These are phyloP conservation scores for Microthyrium microscopicum DNA, from an alignment of 2,329 filamentous ascomycete species.

Conservation along the genomic window DNA sequence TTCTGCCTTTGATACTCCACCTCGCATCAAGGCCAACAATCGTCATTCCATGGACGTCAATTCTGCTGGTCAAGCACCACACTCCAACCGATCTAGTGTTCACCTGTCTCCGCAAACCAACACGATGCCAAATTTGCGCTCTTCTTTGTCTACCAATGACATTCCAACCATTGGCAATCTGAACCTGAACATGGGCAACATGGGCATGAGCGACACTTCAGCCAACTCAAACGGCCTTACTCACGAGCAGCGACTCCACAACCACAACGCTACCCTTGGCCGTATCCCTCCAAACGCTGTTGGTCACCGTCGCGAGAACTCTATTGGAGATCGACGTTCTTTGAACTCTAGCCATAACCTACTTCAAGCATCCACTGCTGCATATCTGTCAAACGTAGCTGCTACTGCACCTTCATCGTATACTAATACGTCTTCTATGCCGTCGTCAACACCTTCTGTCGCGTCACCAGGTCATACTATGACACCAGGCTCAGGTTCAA, in stretches of 20 bases:
- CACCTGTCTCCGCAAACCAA: slow-evolving; percentile 42
- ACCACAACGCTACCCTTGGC: slow-evolving; percentile 69
- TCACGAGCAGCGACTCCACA: slow-evolving; percentile 42
- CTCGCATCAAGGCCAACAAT: slow-evolving; percentile 8
- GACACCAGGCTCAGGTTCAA: too few relatives aligned
- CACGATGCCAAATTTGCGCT: slow-evolving; percentile 55
- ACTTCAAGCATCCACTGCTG: slow-evolving; percentile 20
- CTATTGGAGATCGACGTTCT: slow-evolving; percentile 34
- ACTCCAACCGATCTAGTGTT: slow-evolving; percentile 28
- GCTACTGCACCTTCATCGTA: background rate
- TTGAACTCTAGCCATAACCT: slow-evolving; percentile 64
- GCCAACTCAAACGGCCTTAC: slow-evolving; percentile 31
- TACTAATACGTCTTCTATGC: too few relatives aligned
- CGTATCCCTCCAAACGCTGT: slow-evolving; percentile 55
- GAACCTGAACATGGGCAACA: slow-evolving; percentile 21
- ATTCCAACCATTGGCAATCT: slow-evolving; percentile 68
- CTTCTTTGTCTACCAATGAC: slow-evolving; percentile 82
- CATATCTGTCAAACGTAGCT: background rate
- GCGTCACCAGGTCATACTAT: too few relatives aligned
- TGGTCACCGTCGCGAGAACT: slow-evolving; percentile 59
- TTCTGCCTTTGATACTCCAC: slow-evolving; percentile 16
- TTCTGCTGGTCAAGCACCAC: slow-evolving; percentile 13
- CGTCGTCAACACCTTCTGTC: too few relatives aligned
- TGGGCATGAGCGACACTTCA: background rate
- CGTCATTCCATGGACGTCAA: slow-evolving; percentile 23